Percentiles rank a stretch among this genome's conserved stretches.
Conservation (phyloP, 228 moss, liverwort and hornwort species). For the Sphagnum magellanicum region DNA sequence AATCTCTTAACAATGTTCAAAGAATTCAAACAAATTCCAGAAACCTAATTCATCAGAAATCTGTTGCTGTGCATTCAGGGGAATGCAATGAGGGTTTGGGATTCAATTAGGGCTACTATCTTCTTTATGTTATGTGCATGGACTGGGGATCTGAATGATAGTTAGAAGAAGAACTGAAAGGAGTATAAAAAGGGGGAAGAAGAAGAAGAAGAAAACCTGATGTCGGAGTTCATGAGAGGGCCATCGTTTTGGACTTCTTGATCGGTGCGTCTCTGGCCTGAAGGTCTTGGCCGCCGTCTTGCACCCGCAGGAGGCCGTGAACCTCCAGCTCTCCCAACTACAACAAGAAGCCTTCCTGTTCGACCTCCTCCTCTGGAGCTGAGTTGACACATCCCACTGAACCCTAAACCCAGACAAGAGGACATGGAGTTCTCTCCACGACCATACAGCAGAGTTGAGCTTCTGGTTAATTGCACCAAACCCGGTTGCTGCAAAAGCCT, state of each 20-base stretch:
- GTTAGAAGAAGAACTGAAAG: not conserved
- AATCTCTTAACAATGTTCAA: too few relatives aligned
- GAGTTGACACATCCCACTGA: too few relatives aligned
- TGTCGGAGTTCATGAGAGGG: slow-evolving; percentile 74
- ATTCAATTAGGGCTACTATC: not conserved
- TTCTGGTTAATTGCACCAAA: too few relatives aligned
- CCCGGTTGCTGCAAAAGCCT: too few relatives aligned
- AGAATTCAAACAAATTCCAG: too few relatives aligned
- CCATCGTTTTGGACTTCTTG: slow-evolving; percentile 45
- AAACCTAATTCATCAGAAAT: too few relatives aligned
- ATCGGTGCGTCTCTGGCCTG: slow-evolving; percentile 37
- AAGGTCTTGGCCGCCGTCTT: slow-evolving; percentile 49
- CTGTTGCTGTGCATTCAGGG: too few relatives aligned
- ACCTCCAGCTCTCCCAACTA: slow-evolving; percentile 55
- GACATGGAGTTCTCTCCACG: too few relatives aligned
- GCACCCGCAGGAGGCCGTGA: slow-evolving; percentile 60
- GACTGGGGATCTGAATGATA: not conserved
- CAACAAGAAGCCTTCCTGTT: slow-evolving; percentile 22
- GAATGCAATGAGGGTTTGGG: too few relatives aligned
- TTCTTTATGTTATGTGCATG: too few relatives aligned
- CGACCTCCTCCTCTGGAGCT: not conserved
- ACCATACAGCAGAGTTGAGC: too few relatives aligned
- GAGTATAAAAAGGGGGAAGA: not conserved
- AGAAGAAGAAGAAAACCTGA: slow-evolving; percentile 36
- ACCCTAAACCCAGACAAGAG: too few relatives aligned